phyloP scores from a whole-genome alignment of 2,329 filamentous ascomycete species.

The Xylaria sp. region DNA sequence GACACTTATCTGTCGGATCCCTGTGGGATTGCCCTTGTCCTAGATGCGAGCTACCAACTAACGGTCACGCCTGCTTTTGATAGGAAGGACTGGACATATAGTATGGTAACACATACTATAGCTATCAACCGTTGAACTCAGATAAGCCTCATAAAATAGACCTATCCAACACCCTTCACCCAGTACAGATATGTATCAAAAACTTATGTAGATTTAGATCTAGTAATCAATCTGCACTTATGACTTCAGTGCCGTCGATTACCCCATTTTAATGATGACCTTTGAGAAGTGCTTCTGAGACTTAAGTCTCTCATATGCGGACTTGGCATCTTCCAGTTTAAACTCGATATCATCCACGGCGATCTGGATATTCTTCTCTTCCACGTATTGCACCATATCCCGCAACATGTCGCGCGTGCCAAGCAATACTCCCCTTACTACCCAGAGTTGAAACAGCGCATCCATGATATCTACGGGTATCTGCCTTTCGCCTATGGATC shows the following conservation, averaged over 20 bases:
- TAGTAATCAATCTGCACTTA: not conserved
- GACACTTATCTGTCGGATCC: not conserved
- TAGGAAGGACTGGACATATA: not conserved
- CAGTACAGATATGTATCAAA: not conserved
- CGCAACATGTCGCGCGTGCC: conserved; percentile 35
- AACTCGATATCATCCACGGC: conserved; percentile 34
- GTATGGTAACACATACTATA: conserved; percentile 22
- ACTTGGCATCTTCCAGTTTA: conserved; percentile 30
- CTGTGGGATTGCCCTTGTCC: not conserved
- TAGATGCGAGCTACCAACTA: not conserved
- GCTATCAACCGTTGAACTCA: not conserved
- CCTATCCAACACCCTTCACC: not conserved
- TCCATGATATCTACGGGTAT: not conserved
- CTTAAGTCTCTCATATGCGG: conserved; percentile 34
- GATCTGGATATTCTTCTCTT: conserved; percentile 34
- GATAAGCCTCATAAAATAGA: not conserved
- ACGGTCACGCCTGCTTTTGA: not conserved
- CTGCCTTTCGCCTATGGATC: not conserved
- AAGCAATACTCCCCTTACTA: conserved; percentile 11
- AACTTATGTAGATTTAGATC: not conserved
- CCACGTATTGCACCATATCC: conserved; percentile 28
- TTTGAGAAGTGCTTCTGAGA: conserved; percentile 38
- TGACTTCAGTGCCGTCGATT: not conserved
- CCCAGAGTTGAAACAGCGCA: not conserved
- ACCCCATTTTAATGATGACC: conserved; percentile 32